Evolutionary conservation across 768 basidiomycete species (phyloP), one percentile per base, ranked within the genome.

Genomic region (Suillus americanus): DNA sequence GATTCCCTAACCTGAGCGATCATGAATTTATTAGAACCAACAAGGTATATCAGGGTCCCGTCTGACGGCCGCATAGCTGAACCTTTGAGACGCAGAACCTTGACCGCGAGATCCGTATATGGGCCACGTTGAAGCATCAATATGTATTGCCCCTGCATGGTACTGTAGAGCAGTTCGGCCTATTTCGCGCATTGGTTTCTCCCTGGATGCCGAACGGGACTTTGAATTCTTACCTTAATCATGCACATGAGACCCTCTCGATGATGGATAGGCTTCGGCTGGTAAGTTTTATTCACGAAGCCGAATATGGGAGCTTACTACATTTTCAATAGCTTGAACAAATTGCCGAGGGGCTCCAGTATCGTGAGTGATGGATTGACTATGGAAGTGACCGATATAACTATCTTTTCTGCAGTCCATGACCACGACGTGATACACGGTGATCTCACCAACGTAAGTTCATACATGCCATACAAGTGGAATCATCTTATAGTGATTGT

Each of bases 141-240:
- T 70, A 81, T 55, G 72, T 81, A 28, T 67, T 81, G 37, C 70
- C 73, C 37, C 70, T 81, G 1, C 69, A 73, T 60, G 80, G 80
- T 14, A 77, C 73, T 1, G 72, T 74, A 25, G 74, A 75, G 10
- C 75, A 74, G 43, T 80, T 80, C 63, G 80, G 80, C 16, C 75
- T 70, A 25, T 79, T 60, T 37, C 53, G 54, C 20, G 74, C 77
- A 9, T 75, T 81, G 74, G 80, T 81, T 5, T 80, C 79, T 54
- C 80, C 80, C n/a, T 81, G 80, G 80, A 67, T 77, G 62, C 75
- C 79, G 51, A 73, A 80, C 46, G 80, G 80, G 14, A 79, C 74
- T 66, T 72, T 79, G 13, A 76, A 72, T 54, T 78, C 75, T 61
- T 79, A 80, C 64, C 72, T 81, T 68, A 77, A 78, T 57, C 67